A percentile compares a stretch with the other conserved stretches of the same genome.
Conservation (phyloP, 2,329 filamentous ascomycete species). For the Cladosporium velox region DNA sequence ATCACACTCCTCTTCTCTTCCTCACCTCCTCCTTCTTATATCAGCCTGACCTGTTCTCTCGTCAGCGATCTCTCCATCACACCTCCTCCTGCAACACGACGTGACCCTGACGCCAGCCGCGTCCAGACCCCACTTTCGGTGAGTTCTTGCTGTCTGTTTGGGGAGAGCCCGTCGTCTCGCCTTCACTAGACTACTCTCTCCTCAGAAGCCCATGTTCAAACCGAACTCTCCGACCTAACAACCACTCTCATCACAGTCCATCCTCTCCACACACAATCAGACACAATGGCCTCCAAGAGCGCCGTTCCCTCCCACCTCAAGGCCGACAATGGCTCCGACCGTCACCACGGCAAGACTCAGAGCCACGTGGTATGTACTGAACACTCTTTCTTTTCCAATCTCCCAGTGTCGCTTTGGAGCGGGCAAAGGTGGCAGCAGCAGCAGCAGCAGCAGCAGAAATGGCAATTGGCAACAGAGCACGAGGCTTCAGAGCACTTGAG, state of each 20-base stretch:
- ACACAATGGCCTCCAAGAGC: slow-evolving; percentile 56
- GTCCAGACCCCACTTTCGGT: slow-evolving; percentile 19
- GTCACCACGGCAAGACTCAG: slow-evolving; percentile 82
- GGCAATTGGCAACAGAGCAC: slow-evolving; percentile 9
- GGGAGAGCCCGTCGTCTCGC: background rate
- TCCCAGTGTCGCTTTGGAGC: background rate
- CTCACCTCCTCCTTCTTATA: background rate
- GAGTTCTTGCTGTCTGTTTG: slow-evolving; percentile 14
- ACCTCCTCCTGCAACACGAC: slow-evolving; percentile 14
- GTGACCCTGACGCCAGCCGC: slow-evolving; percentile 15
- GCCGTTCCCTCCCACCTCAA: slow-evolving; percentile 85
- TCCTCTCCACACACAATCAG: background rate
- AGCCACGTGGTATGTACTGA: slow-evolving; percentile 75
- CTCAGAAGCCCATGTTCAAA: background rate
- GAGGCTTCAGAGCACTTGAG: background rate
- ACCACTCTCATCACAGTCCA: background rate
- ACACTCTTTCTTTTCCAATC: background rate
- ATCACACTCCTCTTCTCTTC: background rate
- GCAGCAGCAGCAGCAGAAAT: slow-evolving; percentile 13
- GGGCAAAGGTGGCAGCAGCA: slow-evolving; percentile 1
- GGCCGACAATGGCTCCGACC: slow-evolving; percentile 54
- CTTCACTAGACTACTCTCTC: background rate
- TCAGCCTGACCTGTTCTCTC: background rate
- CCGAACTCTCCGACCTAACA: slow-evolving; percentile 7
- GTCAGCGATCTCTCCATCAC: background rate